These are phyloP conservation scores for Neurospora sp. DNA, from an alignment of 495 filamentous ascomycete genomes.

Conservation along the genomic window DNA sequence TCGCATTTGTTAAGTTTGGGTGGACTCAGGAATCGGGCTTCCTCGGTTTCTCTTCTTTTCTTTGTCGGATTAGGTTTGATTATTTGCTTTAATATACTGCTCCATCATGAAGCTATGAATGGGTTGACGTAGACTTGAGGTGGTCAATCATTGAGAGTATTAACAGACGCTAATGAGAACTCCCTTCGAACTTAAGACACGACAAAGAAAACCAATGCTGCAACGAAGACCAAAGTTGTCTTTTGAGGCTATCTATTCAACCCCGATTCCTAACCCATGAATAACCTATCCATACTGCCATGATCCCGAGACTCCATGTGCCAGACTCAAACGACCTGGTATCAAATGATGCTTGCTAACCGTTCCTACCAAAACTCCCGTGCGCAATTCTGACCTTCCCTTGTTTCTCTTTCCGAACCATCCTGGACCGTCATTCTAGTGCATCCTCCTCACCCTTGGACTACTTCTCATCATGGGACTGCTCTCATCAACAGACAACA, in stretches of 20 bases:
- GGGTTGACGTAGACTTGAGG: not conserved
- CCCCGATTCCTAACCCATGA: not conserved
- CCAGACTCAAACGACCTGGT: not conserved
- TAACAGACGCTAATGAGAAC: not conserved
- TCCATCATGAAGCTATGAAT: not conserved
- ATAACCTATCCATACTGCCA: not conserved
- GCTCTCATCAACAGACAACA: constrained; percentile 39
- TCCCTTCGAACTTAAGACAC: too few species aligned
- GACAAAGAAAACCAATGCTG: not conserved
- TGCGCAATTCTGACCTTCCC: not conserved
- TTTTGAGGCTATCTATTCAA: not conserved
- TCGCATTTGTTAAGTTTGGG: not conserved
- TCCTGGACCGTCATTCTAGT: not conserved
- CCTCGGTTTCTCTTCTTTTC: not conserved
- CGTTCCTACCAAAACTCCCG: not conserved
- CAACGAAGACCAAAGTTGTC: not conserved
- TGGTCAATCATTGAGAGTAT: not conserved
- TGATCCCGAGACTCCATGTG: not conserved
- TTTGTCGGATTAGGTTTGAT: not conserved
- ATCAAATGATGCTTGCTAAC: not conserved
- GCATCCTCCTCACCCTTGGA: constrained; percentile 24
- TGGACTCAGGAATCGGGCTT: not conserved
- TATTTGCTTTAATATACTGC: not conserved
- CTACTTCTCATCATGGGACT: constrained; percentile 35
- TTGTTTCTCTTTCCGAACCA: not conserved